Evolutionary conservation across 225 moss, liverwort and hornwort species (phyloP), one percentile per base, ranked within the genome.

Genomic region (Ulota crispa): DNA sequence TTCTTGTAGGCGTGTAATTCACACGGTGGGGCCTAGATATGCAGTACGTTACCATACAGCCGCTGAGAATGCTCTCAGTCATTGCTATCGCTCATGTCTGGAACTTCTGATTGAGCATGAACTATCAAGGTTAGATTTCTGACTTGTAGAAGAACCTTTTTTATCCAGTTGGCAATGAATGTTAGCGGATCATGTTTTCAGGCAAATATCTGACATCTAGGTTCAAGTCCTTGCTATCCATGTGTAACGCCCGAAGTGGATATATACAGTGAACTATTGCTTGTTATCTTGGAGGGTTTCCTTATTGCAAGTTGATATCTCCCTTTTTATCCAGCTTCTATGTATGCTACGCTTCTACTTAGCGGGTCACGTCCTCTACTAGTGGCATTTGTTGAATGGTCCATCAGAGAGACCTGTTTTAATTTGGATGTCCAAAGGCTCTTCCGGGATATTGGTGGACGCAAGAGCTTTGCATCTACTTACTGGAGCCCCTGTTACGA

Each of bases 1-100:
- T 66, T 71, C 27, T 86, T 52, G 82, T 82, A 96, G 96, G 89
- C 93, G 94, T 55, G 84, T 96, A 28, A 91, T 96, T 68, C 96
- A 96, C 64, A 96, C 94, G 19, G 93, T 94, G 64, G 94, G 96
- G 67, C 94, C 96, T 75, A 93, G 89, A 91, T 96, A 96, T 89
- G 89, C 94, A 53, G 31, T 80, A 19, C 93, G 93, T 59, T 96
- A 94, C 80, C 94, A 94, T 18, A 96, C 94, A 80, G 93, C 94
- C 78, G 94, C 94, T 63, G 96, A 96, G 78, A 93, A 94, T 80
- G 94, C 96, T 53, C 84, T 96, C 18, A 96, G 93, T 83, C 96
- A 96, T 85, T 96, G 94, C 85, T 94, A 96, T 83, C 91, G 93
- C 72, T 96, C 93, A 63, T 96, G 96, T 82, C 86, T 96, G 69